phyloP scores from a whole-genome alignment of 495 filamentous ascomycete genomes.

The Oleoguttula mirabilis region DNA sequence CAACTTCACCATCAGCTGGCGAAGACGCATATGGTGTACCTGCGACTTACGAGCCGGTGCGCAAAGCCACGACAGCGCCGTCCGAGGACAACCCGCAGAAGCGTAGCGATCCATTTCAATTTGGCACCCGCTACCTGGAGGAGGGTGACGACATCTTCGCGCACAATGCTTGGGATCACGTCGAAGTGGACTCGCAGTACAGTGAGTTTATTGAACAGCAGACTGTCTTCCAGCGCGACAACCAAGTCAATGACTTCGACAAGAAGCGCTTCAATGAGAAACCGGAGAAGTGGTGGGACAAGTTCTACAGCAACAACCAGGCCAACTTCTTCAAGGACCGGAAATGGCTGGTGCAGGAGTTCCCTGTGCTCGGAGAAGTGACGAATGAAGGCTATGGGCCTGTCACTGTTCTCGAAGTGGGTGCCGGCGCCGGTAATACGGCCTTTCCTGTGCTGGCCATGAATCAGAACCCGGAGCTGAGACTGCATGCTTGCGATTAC shows the following conservation, averaged over 20 bases:
- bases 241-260: conserved; percentile 80
- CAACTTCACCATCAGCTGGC: conserved; percentile 14
- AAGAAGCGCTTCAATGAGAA: conserved; percentile 72
- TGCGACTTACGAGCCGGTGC: conserved; percentile 31
- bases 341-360: conserved; percentile 93
- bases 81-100: conserved; percentile 40
- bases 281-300: conserved; percentile 91
- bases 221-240: conserved; percentile 65
- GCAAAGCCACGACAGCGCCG: conserved; percentile 19
- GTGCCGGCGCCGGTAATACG: conserved; percentile 91
- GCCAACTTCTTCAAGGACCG: conserved; percentile 97
- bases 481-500: conserved; percentile 86
- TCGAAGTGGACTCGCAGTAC: conserved; percentile 75
- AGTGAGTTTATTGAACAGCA: conserved; percentile 69
- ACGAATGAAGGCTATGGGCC: conserved; percentile 50
- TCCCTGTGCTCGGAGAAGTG: conserved; percentile 64
- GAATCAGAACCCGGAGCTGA: conserved; percentile 69
- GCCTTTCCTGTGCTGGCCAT: conserved; percentile 74
- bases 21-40: conserved; percentile 36
- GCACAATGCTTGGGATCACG: conserved; percentile 98
- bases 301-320: conserved; percentile 91
- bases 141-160: conserved; percentile 78
- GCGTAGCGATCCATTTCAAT: conserved; percentile 82
- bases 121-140: conserved; percentile 76
- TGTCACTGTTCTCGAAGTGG: conserved; percentile 68